Base-by-base conservation (phyloP, 305 asterid species). In the Fraxinus dipetala region DNA sequence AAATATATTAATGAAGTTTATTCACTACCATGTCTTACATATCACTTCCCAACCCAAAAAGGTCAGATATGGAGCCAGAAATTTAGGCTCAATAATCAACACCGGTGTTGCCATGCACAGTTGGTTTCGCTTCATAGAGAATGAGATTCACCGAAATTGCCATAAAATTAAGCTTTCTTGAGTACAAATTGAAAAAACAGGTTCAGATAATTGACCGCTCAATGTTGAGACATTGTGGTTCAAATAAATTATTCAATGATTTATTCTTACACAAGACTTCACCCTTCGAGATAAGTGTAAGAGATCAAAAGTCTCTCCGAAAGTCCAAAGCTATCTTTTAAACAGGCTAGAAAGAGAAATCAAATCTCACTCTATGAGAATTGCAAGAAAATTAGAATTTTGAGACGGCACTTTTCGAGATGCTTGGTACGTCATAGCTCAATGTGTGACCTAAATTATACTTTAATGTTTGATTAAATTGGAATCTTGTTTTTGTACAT, bases 41-140 rank as follows among this genome's bases (percentile, higher is more conserved):
- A 20, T 35, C 35, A 48, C 35, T 40, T 35, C n/a, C 51, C 76
- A 78, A 78, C 75, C 56, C 82, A 78, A 75, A 75, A 11, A 36
- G 26, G 63, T 30, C 78, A 45, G 75, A 70, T 63, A 79, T 35
- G 72, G 63, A 79, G 56, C 72, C 76, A 26, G 43, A 76, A 7
- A 32, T 65, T 54, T 75, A 34, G 76, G 78, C 35, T 56, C 69
- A 35, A 31, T 30, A 11, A 65, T 63, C 77, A 81, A 78, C 69
- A 77, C 56, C 18, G 74, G 74, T 40, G 69, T 59, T 26, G 35
- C 72, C 72, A 30, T 69, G 32, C 70, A 84, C 34, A 14, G 22
- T 67, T 2, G 5, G 38, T 30, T 30, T 13, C 11, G 22, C 20
- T 30, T 67, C 74, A 67, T 6, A 26, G 36, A 26, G 74, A 67